Conservation (phyloP, 352 stramenopile genomes). For the Phytophthora pluvialis region DNA sequence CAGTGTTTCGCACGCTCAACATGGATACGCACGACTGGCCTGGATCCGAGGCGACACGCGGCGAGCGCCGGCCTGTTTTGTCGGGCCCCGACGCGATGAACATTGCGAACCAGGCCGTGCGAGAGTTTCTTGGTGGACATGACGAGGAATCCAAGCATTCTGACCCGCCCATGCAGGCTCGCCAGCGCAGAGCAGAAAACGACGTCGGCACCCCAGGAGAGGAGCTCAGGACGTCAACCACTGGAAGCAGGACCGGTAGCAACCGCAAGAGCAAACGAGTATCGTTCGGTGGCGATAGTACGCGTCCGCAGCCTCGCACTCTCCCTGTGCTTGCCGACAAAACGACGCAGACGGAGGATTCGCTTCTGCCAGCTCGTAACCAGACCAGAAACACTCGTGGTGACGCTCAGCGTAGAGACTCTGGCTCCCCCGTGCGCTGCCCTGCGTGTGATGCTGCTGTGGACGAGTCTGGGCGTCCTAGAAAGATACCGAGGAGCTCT, state of each 20-base stretch:
- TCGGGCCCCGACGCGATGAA: constrained; percentile 42
- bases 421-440: constrained; percentile 3
- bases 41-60: constrained; percentile 18
- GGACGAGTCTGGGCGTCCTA: constrained; percentile 22
- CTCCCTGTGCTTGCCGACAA: constrained; percentile 40
- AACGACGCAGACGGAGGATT: constrained; percentile 45
- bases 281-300: constrained; percentile 27
- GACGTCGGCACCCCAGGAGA: not conserved
- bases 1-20: constrained; percentile 34
- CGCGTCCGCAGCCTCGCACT: constrained; percentile 26
- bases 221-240: not conserved
- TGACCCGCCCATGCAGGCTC: constrained; percentile 5
- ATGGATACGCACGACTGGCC: constrained; percentile 25
- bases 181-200: not conserved
- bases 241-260: constrained; percentile 5
- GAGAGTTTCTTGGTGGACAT: constrained; percentile 41
- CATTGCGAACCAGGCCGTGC: constrained; percentile 40
- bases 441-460: constrained; percentile 6
- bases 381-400: not conserved
- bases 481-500: constrained; percentile 22
- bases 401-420: constrained; percentile 1
- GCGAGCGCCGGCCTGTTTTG: constrained; percentile 34
- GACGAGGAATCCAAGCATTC: constrained; percentile 24
- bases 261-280: constrained; percentile 34
- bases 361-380: constrained; percentile 7